Evolutionary conservation across 2,329 filamentous ascomycete genomes (phyloP).

Genomic region (Pseudogymnoascus sp.): DNA sequence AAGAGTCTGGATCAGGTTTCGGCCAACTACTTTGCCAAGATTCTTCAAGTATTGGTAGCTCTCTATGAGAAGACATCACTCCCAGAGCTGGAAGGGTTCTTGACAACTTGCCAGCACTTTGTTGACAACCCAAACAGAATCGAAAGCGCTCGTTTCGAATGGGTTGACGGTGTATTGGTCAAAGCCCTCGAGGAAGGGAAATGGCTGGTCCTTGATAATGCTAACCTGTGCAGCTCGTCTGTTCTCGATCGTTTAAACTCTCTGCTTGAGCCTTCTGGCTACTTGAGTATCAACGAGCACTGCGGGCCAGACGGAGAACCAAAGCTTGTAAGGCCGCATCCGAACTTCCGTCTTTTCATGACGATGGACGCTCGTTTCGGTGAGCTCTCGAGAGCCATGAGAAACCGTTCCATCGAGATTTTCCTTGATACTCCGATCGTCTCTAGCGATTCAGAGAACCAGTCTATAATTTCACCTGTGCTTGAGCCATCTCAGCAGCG

Average conservation of each 20-base stretch:
- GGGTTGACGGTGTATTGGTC: constrained; percentile 89
- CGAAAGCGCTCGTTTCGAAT: constrained; percentile 79
- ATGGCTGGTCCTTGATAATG: constrained; percentile 94
- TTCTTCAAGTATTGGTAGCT: constrained; percentile 27
- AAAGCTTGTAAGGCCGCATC: constrained; percentile 70
- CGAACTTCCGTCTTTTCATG: constrained; percentile 83
- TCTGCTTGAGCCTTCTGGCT: constrained; percentile 81
- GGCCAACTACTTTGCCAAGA: constrained; percentile 19
- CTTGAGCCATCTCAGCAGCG: constrained; percentile 23
- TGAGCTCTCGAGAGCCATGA: constrained; percentile 91
- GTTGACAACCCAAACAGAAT: constrained; percentile 47
- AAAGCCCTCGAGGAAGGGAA: constrained; percentile 77
- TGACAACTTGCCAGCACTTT: constrained; percentile 29
- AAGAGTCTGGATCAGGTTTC: constrained; percentile 21
- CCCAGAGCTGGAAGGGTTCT: constrained; percentile 20
- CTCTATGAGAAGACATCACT: constrained; percentile 34
- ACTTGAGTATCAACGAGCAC: constrained; percentile 87
- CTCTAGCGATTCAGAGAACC: background rate
- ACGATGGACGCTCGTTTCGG: constrained; percentile 89
- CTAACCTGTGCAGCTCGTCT: constrained; percentile 90
- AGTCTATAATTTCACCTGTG: background rate
- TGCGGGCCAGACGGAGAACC: constrained; percentile 74
- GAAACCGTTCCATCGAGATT: constrained; percentile 88
- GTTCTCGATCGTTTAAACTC: constrained; percentile 94
- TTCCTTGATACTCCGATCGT: constrained; percentile 48